Evolutionary conservation across 768 basidiomycete genomes (phyloP), one percentile per base, ranked within the genome.

Genomic region (Chalciporus piperatus): DNA sequence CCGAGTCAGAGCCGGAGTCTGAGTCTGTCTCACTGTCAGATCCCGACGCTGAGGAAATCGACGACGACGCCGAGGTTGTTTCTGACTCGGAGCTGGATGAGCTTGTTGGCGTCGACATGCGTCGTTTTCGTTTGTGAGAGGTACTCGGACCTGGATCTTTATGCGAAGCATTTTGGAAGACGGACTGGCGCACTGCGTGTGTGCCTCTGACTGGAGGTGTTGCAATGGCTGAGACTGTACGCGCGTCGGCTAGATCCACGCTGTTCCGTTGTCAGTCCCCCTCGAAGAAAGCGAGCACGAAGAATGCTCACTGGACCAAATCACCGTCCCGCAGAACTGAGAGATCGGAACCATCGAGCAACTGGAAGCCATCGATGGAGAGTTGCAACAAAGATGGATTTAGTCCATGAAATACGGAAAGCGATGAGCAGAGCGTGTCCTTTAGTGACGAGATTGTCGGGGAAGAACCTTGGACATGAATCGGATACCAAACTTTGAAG

Each of bases 401-500:
- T 8, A 52, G 3, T 3, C 6, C 43, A 11, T 42, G 23, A 45
- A 68, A 48, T 0, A 32, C 52, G 2, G 55, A 32, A 5, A 69
- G 42, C 8, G 55, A 50, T 1, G 51, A 8, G 32, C 58, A 65
- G 16, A 69, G 47, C n/a, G 50, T 17, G 1, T 23, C 16, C 44
- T 70, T 69, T 43, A 69, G 39, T 1, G 50, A 17, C 3, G 41
- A 27, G 13, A 68, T n/a, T 16, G 55, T 58, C 5, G 23, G 41
- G 6, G 41, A 41, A 1, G 40, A 30, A 3, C 22, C 45, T 16
- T 50, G 44, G 4, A 27, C n/a, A 2, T 30, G 23, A 43, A 47
- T 12, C 11, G 58, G 48, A 11, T 80, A 80, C 83, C 83, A 84
- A 6, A 74, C 79, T 52, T 76, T 79, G 13, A 80, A 53, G 20